Evolutionary conservation across 495 filamentous ascomycete genomes (phyloP).

Genomic region (Neurospora terricola): DNA sequence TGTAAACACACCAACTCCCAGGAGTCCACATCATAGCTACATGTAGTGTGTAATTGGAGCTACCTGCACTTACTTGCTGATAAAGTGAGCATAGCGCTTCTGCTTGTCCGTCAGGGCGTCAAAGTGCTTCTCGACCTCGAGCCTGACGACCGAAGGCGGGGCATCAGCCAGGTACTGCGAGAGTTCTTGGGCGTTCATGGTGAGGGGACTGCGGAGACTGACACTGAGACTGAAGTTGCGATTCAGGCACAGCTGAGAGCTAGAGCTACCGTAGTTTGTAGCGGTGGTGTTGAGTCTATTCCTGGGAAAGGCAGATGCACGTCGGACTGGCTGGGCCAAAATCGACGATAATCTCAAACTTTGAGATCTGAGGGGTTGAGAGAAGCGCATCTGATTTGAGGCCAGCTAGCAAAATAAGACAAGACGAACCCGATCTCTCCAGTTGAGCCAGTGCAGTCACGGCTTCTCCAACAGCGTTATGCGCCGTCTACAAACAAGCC

Average conservation of each 20-base stretch:
- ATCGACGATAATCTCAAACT: slow-evolving; percentile 5
- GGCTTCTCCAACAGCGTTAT: neutral
- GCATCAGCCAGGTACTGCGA: slow-evolving; percentile 80
- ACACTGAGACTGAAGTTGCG: neutral
- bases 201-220: slow-evolving; percentile 4
- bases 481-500: neutral
- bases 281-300: slow-evolving; percentile 5
- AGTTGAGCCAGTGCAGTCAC: neutral
- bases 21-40: neutral
- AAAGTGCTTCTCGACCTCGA: slow-evolving; percentile 86
- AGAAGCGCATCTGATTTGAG: slow-evolving; percentile 11
- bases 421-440: neutral
- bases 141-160: slow-evolving; percentile 73
- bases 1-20: neutral
- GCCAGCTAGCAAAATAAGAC: slow-evolving; percentile 1
- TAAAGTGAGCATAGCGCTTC: slow-evolving; percentile 86
- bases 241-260: neutral
- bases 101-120: slow-evolving; percentile 65
- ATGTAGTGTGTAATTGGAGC: neutral
- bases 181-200: slow-evolving; percentile 42
- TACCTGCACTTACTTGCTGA: slow-evolving; percentile 54
- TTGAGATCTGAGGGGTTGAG: slow-evolving; percentile 10
- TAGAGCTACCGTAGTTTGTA: neutral
- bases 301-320: neutral
- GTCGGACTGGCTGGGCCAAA: neutral